phyloP scores from a whole-genome alignment of 2,329 filamentous ascomycete species.

The Hypoxylon sp. region DNA sequence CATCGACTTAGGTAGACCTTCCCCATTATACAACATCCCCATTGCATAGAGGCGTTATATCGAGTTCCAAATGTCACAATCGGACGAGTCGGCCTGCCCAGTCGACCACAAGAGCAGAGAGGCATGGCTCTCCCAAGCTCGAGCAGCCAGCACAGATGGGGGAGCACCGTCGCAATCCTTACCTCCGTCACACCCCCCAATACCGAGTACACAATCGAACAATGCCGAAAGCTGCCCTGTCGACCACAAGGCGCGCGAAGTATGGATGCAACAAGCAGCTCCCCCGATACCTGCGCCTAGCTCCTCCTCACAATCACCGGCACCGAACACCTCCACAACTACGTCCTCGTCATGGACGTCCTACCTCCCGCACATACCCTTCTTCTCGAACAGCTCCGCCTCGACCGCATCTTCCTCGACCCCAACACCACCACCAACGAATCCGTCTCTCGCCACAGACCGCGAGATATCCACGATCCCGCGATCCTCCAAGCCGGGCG shows the following conservation, averaged over 20 bases:
- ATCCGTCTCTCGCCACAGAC: conserved; percentile 66
- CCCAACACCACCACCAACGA: conserved; percentile 16
- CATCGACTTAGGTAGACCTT: conserved; percentile 3
- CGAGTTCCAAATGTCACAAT: conserved; percentile 36
- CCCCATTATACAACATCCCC: conserved; percentile 8
- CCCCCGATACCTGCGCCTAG: conserved; percentile 20
- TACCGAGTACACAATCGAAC: conserved; percentile 24
- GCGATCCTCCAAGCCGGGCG: conserved; percentile 59
- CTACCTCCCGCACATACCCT: conserved; percentile 58
- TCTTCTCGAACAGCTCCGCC: conserved; percentile 49
- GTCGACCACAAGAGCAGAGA: conserved; percentile 92
- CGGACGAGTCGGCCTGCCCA: conserved; percentile 70
- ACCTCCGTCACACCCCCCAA: conserved; percentile 46
- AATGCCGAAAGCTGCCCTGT: conserved; percentile 68
- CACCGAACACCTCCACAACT: conserved; percentile 51
- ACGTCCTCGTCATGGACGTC: conserved; percentile 59
- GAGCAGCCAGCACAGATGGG: conserved; percentile 56
- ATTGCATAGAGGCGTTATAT: neutral
- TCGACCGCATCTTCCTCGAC: conserved; percentile 24
- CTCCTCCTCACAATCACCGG: conserved; percentile 49
- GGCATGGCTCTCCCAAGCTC: conserved; percentile 82
- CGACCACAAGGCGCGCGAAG: conserved; percentile 74
- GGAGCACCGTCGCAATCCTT: conserved; percentile 43
- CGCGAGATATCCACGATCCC: conserved; percentile 86
- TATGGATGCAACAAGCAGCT: conserved; percentile 65